Percentiles rank a stretch among this genome's conserved stretches.
These are phyloP conservation scores for Harrya chromipes DNA, from an alignment of 768 basidiomycete genomes.

Conservation along the genomic window DNA sequence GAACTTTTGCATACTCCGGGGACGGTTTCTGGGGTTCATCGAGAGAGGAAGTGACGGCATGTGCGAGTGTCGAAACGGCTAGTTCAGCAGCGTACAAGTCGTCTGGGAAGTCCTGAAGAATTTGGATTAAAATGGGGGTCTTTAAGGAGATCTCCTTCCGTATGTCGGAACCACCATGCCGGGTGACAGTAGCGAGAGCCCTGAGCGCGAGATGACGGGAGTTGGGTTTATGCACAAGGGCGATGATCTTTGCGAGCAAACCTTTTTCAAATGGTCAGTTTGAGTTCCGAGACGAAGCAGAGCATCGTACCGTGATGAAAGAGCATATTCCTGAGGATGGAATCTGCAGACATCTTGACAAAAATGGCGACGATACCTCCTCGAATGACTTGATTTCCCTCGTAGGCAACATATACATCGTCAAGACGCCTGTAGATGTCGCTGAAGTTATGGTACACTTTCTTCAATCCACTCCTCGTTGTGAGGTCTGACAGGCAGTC, in stretches of 20 bases:
- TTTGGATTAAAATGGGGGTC: conserved; percentile 37
- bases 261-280: conserved; percentile 33
- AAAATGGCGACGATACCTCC: conserved; percentile 59
- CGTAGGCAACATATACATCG: conserved; percentile 40
- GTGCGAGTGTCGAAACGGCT: conserved; percentile 47
- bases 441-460: conserved; percentile 54
- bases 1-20: conserved; percentile 32
- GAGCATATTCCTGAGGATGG: conserved; percentile 55
- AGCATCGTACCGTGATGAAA: conserved; percentile 42
- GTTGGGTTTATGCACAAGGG: conserved; percentile 43
- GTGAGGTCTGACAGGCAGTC: neutral
- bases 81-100: conserved; percentile 49
- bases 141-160: conserved; percentile 46
- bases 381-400: conserved; percentile 39
- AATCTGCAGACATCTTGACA: conserved; percentile 57
- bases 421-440: conserved; percentile 47
- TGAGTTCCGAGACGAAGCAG: neutral
- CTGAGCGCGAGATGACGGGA: conserved; percentile 51
- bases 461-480: conserved; percentile 58
- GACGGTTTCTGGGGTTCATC: conserved; percentile 35
- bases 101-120: conserved; percentile 48
- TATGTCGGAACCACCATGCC: conserved; percentile 51
- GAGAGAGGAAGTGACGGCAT: conserved; percentile 43
- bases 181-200: conserved; percentile 53
- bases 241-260: conserved; percentile 48